Percentiles rank a stretch among this genome's conserved stretches.
Evolutionary conservation across 1,284 basidiomycete genomes (phyloP).

Genomic region (Xerocomus nothofagi): DNA sequence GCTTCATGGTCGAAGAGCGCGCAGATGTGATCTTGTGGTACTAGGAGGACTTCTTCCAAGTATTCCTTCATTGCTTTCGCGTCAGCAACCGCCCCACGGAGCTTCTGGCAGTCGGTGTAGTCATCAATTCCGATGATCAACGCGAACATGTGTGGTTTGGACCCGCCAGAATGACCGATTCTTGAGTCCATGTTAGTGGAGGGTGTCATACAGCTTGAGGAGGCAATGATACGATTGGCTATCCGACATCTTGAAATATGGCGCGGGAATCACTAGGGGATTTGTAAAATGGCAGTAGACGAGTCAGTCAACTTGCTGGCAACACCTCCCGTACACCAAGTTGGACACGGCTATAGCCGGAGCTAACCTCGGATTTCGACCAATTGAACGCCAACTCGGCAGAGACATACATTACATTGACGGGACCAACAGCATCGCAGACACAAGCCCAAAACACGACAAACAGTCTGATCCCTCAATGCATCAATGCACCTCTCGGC

Average conservation of each 20-base stretch:
- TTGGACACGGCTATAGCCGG: too few species aligned
- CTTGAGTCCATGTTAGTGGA: not conserved
- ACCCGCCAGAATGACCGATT: not conserved
- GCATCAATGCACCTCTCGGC: slow-evolving; percentile 50
- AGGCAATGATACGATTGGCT: not conserved
- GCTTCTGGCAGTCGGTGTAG: slow-evolving; percentile 55
- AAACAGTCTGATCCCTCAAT: slow-evolving; percentile 14
- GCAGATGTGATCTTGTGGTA: slow-evolving; percentile 54
- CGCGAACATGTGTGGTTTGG: slow-evolving; percentile 42
- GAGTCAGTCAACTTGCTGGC: too few species aligned
- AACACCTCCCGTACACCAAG: too few species aligned
- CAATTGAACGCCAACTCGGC: too few species aligned
- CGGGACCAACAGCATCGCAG: not conserved
- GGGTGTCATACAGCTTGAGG: not conserved
- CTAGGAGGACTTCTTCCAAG: slow-evolving; percentile 48
- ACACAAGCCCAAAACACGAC: not conserved
- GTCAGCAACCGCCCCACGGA: slow-evolving; percentile 57
- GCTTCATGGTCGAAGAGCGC: slow-evolving; percentile 52
- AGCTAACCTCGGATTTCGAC: too few species aligned
- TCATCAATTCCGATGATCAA: slow-evolving; percentile 60
- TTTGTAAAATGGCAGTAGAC: too few species aligned
- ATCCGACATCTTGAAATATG: too few species aligned
- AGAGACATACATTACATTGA: too few species aligned
- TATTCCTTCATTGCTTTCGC: slow-evolving; percentile 52
- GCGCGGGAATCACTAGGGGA: too few species aligned